Evolutionary conservation across 352 stramenopile species (phyloP), one percentile per base, ranked within the genome.

Genomic region (Plasmopara viticola): DNA sequence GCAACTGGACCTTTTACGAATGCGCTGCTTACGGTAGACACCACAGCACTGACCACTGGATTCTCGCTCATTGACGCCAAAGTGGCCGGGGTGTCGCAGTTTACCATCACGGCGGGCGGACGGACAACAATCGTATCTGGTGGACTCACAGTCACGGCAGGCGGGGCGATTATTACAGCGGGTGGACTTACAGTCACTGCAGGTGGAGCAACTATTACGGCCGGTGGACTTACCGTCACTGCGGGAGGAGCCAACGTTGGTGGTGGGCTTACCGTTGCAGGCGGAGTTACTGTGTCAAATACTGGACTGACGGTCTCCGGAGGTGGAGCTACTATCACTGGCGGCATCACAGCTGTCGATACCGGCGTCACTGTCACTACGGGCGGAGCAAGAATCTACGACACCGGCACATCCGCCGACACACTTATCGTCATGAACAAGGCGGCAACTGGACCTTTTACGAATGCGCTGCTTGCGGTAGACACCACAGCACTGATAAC

Each of bases 131-230:
- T 79, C 15, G 18, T 46, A 17, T 45, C 38, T 7, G 60, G 50
- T 6, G 56, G 56, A 0, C 41, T 60, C 0, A 62, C 43, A 5
- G 14, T 72, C 6, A 51, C 44, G 48, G 63, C 62, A 0, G 64
- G 64, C 9, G 58, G 56, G 4, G 14, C 66, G 13, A 74, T 54
- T 44, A 37, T 47, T 4, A 9, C 35, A 2, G 40, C 29, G 1
- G 57, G 43, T 7, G 48, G 48, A 6, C 20, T 44, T 2, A 52
- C 18, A 5, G 34, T 67, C 18, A 34, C 46, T 2, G 28, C 39
- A 18, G 60, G 60, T 5, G 51, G 50, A 14, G 50, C 15, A 0
- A 58, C 18, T 39, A 42, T 58, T 5, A 41, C 33, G 5, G 30
- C 44, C 28, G 43, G 28, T 1, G 52, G 52, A 5, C 37, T 57